Evolutionary conservation across 257 asterid genomes (phyloP), one percentile per base, ranked within the genome.

Genomic region (Hygrophila difformis): DNA sequence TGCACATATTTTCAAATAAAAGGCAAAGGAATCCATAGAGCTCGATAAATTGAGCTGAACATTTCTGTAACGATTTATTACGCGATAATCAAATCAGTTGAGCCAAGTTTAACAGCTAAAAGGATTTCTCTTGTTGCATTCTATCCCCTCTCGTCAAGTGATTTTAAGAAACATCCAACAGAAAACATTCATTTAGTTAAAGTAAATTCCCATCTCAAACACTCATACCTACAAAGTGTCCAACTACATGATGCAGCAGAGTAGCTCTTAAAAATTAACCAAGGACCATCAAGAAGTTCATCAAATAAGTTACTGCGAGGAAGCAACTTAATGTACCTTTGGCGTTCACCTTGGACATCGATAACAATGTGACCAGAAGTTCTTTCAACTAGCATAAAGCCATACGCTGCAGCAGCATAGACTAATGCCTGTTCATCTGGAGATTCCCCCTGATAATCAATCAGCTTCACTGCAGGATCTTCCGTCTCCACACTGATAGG

Each of bases 381-480:
- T 55, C 99, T 72, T 75, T 91, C 97, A 26, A 86, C 61, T 34
- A 91, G 97, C 99, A 82, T 86, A 64, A 82, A 86, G 39, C 97
- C 99, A 60, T 82, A 86, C 17, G 93, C 64, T 11, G 97, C 97
- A 58, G 99, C 95, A 39, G 99, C 97, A 74, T 80, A 86, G 31
- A 71, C 97, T 74, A 91, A 67, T 51, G 99, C 95, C 74, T 91
- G 99, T 62, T 91, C 99, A 72, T 91, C 99, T 3, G 99, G 99
- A 47, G 99, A 91, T 68, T 91, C 99, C 42, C 99, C 99, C 48
- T 91, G 97, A 65, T 82, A 91, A 51, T 91, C 95, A 22, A 91
- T 70, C 76, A 82, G 55, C 65, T 70, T 91, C 21, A 74, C 65
- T 49, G 76, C 53, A 53, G 99, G 94, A 74, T 86, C 95, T 39